These are phyloP conservation scores for Ambrosia hybrid DNA, from an alignment of 140 eudicot species.

Conservation along the genomic window DNA sequence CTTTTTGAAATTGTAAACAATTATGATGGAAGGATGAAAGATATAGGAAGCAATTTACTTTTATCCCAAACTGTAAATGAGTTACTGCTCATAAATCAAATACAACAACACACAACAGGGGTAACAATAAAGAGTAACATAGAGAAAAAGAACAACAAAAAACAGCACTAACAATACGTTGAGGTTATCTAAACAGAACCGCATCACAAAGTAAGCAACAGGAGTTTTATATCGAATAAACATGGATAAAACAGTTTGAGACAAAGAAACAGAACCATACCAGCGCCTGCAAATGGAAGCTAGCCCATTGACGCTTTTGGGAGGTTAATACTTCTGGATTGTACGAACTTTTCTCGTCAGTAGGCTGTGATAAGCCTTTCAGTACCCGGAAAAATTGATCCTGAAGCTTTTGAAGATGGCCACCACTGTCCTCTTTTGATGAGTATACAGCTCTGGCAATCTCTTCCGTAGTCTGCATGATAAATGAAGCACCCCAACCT, in stretches of 20 bases:
- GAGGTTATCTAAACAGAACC: neutral
- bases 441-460: slow-evolving; percentile 87
- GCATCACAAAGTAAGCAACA: slow-evolving; percentile 9
- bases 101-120: neutral
- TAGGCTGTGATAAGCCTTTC: slow-evolving; percentile 68
- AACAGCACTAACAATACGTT: neutral
- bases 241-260: neutral
- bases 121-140: too few relatives aligned
- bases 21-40: slow-evolving; percentile 16
- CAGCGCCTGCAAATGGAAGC: slow-evolving; percentile 79
- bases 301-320: slow-evolving; percentile 99
- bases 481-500: slow-evolving; percentile 73
- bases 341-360: slow-evolving; percentile 59
- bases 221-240: neutral
- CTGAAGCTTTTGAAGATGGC: slow-evolving; percentile 83
- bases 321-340: slow-evolving; percentile 93
- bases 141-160: neutral
- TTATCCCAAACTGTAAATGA: neutral
- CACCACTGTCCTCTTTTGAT: slow-evolving; percentile 74
- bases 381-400: slow-evolving; percentile 64
- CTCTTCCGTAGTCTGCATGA: slow-evolving; percentile 80
- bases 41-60: slow-evolving; percentile 2
- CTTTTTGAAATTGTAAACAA: slow-evolving; percentile 7
- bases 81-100: slow-evolving; percentile 1
- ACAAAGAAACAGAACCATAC: slow-evolving; percentile 42